These are phyloP conservation scores for Trypanosoma cruzi DNA, from an alignment of 208 protist genomes.

Conservation along the genomic window DNA sequence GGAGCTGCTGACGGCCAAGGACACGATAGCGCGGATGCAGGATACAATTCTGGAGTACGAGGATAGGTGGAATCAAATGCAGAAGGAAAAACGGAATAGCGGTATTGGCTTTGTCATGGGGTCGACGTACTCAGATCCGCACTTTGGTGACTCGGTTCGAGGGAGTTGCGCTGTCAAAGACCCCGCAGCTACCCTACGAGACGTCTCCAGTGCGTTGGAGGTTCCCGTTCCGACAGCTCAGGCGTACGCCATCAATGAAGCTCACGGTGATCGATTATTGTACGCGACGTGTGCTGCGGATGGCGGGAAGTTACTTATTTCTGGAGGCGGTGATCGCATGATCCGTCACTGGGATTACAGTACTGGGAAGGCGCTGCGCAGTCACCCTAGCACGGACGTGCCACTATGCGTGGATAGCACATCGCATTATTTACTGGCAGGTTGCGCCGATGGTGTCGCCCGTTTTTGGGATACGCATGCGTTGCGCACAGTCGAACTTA, in stretches of 20 bases:
- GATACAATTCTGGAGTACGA: constrained; percentile 41
- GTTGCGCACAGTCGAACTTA: constrained; percentile 56
- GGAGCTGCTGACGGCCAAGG: constrained; percentile 38
- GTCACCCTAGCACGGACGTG: constrained; percentile 40
- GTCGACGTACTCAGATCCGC: background rate
- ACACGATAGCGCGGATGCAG: constrained; percentile 45
- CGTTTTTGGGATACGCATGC: constrained; percentile 68
- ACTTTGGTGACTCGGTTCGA: background rate
- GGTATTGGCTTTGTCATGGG: background rate
- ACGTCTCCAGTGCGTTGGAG: background rate
- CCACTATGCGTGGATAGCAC: constrained; percentile 50
- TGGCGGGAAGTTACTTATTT: constrained; percentile 36
- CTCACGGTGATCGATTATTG: constrained; percentile 44
- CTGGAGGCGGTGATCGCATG: constrained; percentile 53
- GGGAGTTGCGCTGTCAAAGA: background rate
- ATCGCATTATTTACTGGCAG: constrained; percentile 58
- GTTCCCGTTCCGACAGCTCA: constrained; percentile 18
- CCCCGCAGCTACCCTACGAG: constrained; percentile 7
- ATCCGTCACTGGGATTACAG: constrained; percentile 54
- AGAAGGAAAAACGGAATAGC: background rate
- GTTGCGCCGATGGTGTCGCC: constrained; percentile 65
- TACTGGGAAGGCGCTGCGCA: constrained; percentile 12
- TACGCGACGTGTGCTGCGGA: constrained; percentile 47
- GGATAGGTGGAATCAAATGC: constrained; percentile 33
- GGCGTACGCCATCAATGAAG: constrained; percentile 34